Evolutionary conservation across 164 flowering plant genomes (phyloP).

Genomic region (Amborella trichopoda): DNA sequence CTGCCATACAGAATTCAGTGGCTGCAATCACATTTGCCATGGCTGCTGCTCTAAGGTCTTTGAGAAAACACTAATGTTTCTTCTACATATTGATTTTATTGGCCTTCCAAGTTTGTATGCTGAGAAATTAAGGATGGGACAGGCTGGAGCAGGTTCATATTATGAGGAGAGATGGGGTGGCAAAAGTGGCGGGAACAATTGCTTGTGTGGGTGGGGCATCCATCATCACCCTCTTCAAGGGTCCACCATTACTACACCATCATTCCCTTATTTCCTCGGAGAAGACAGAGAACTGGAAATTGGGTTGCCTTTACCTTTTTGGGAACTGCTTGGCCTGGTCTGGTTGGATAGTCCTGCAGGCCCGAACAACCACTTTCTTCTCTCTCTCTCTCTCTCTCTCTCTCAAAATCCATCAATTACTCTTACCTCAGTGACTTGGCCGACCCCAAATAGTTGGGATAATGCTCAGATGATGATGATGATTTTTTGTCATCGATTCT

Average conservation of each 20-base stretch:
- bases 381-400: no score
- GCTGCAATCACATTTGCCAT: constrained; percentile 70
- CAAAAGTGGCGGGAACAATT: constrained; percentile 55
- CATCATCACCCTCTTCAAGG: constrained; percentile 59
- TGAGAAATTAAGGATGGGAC: constrained; percentile 1
- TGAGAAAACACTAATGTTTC: background rate
- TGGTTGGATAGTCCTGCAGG: constrained; percentile 80
- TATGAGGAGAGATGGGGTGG: constrained; percentile 46
- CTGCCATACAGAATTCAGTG: constrained; percentile 78
- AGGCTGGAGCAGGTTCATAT: constrained; percentile 49
- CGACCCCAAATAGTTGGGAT: background rate
- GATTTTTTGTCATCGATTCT: background rate
- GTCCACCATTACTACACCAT: constrained; percentile 37
- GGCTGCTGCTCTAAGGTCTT: constrained; percentile 57
- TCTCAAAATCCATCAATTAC: no score
- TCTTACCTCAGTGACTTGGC: constrained; percentile 24
- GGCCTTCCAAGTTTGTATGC: background rate
- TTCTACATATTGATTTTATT: background rate
- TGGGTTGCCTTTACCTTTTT: constrained; percentile 55
- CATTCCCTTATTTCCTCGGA: constrained; percentile 7
- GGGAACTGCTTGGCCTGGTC: constrained; percentile 85
- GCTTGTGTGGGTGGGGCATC: constrained; percentile 64
- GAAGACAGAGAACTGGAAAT: constrained; percentile 43
- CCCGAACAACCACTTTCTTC: no score
- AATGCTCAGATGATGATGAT: background rate